Percentiles rank a stretch among this genome's conserved stretches.
These are phyloP conservation scores for Umbelopsis sp. DNA, from an alignment of 192 early-diverging fungal species.

Conservation along the genomic window DNA sequence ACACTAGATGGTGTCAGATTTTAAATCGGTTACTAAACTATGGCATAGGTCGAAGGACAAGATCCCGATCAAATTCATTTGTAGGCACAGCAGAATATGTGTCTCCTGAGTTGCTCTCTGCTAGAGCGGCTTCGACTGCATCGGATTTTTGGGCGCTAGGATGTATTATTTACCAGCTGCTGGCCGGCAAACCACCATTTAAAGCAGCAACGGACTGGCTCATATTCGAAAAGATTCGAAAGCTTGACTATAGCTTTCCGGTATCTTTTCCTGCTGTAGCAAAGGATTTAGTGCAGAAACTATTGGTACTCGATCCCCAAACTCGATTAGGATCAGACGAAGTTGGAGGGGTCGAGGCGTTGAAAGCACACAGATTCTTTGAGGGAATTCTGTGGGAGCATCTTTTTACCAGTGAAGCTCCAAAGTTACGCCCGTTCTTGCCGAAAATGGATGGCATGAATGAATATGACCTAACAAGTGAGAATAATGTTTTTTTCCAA, in stretches of 20 bases:
- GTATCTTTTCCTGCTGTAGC: slow-evolving; percentile 67
- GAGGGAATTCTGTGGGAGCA: slow-evolving; percentile 73
- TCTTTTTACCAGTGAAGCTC: slow-evolving; percentile 53
- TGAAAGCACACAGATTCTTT: slow-evolving; percentile 85
- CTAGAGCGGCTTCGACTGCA: slow-evolving; percentile 81
- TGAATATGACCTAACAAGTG: slow-evolving; percentile 4
- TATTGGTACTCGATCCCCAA: slow-evolving; percentile 69
- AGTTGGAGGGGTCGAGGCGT: slow-evolving; percentile 50
- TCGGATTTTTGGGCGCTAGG: slow-evolving; percentile 85
- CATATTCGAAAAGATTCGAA: slow-evolving; percentile 94
- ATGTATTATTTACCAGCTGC: slow-evolving; percentile 92
- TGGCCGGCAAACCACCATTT: slow-evolving; percentile 90
- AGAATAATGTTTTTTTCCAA: slow-evolving; percentile 3
- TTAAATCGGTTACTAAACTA: too few species aligned
- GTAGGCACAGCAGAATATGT: slow-evolving; percentile 99
- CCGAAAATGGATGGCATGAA: slow-evolving; percentile 16
- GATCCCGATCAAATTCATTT: slow-evolving; percentile 72
- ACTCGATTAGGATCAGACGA: slow-evolving; percentile 63
- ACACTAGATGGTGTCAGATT: too few species aligned
- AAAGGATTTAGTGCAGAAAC: slow-evolving; percentile 73
- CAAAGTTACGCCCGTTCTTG: not conserved
- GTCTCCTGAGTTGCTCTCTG: slow-evolving; percentile 92
- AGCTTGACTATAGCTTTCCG: slow-evolving; percentile 86
- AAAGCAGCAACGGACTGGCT: slow-evolving; percentile 94
- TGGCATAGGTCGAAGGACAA: slow-evolving; percentile 36